Percentiles rank a stretch among this genome's conserved stretches.
Evolutionary conservation across 805 yeast species (phyloP).

Genomic region (Candida pseudofarinosa): DNA sequence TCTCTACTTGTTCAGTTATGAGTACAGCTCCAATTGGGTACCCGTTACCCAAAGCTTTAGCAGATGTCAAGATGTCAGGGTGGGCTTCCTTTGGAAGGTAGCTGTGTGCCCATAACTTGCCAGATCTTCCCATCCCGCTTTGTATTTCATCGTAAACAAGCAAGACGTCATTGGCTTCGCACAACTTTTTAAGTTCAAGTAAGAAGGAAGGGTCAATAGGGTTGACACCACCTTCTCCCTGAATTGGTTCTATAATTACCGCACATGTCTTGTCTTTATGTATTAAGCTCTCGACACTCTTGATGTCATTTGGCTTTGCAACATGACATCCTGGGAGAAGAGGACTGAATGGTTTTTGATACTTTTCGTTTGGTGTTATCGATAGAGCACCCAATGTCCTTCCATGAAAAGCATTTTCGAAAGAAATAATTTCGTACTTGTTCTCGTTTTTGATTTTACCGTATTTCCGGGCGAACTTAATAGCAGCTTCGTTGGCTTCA

Average conservation of each 20-base stretch:
- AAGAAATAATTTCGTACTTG: constrained; percentile 80
- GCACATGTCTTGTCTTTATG: constrained; percentile 70
- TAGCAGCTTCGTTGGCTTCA: constrained; percentile 57
- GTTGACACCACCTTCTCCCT: constrained; percentile 96
- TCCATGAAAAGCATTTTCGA: constrained; percentile 90
- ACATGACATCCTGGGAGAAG: constrained; percentile 83
- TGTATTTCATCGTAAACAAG: constrained; percentile 94
- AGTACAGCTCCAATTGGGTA: constrained; percentile 94
- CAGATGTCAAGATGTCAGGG: constrained; percentile 92
- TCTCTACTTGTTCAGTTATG: constrained; percentile 75
- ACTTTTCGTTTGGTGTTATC: constrained; percentile 89
- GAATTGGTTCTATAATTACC: constrained; percentile 93
- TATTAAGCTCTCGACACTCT: constrained; percentile 53
- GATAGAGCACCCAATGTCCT: constrained; percentile 91
- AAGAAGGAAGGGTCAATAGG: constrained; percentile 64
- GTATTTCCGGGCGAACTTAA: constrained; percentile 69
- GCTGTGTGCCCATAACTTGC: constrained; percentile 89
- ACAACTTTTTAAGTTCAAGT: constrained; percentile 58
- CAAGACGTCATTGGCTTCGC: constrained; percentile 65
- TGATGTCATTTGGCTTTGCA: constrained; percentile 59
- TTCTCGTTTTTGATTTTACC: constrained; percentile 54
- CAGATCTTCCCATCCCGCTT: constrained; percentile 93
- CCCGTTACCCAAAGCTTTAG: constrained; percentile 96
- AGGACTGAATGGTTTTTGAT: constrained; percentile 88
- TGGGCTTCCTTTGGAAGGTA: constrained; percentile 73